Percentiles rank a stretch among this genome's conserved stretches.
Conservation (phyloP, 2,329 filamentous ascomycete genomes). For the Hymenoscyphus infarciens region DNA sequence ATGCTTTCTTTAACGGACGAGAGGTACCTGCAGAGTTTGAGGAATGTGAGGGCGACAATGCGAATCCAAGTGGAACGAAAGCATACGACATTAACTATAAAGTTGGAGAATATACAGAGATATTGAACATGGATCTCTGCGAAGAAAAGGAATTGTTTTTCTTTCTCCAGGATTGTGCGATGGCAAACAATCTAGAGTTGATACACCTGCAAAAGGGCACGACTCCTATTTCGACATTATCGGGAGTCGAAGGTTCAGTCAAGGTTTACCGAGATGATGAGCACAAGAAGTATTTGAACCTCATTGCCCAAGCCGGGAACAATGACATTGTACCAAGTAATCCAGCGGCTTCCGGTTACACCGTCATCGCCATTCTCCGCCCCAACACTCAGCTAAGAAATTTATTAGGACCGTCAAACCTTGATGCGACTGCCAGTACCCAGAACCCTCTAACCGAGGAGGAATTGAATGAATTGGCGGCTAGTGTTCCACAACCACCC, state of each 20-base stretch:
- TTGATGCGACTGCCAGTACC: background rate
- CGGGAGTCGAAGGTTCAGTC: background rate
- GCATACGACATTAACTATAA: background rate
- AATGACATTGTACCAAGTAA: conserved; percentile 1
- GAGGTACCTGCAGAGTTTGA: conserved; percentile 13
- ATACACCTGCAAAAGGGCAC: background rate
- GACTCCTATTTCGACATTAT: background rate
- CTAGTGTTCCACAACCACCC: conserved; percentile 1
- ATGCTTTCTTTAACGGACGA: conserved; percentile 15
- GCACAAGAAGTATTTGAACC: conserved; percentile 1
- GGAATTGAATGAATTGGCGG: background rate
- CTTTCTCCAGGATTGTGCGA: conserved; percentile 21
- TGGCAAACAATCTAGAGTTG: conserved; percentile 20
- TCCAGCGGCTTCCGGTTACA: background rate
- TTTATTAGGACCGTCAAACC: background rate
- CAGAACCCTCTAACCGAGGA: background rate
- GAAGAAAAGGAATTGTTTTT: conserved; percentile 9
- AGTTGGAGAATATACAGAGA: conserved; percentile 7
- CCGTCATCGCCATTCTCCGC: background rate
- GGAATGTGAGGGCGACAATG: background rate
- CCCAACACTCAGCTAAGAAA: background rate
- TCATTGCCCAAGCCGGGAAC: background rate
- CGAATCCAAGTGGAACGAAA: background rate
- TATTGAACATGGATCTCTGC: conserved; percentile 6
- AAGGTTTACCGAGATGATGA: conserved; percentile 4